These are phyloP conservation scores for Venturia carpophila DNA, from an alignment of 2,329 filamentous ascomycete species.

Conservation along the genomic window DNA sequence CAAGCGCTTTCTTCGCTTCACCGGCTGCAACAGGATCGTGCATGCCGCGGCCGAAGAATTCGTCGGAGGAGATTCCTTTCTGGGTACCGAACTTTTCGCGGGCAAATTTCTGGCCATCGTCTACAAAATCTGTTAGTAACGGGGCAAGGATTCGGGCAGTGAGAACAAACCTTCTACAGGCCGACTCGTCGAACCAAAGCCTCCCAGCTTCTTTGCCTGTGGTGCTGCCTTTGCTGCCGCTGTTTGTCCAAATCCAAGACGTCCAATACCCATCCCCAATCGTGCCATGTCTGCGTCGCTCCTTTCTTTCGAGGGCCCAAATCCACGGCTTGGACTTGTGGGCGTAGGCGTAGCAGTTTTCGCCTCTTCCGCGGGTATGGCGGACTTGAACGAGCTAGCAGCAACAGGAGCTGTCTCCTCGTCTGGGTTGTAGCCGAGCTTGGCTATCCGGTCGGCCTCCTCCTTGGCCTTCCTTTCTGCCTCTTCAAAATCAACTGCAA, in stretches of 20 bases:
- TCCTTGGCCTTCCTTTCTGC: conserved; percentile 96
- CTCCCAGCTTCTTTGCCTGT: conserved; percentile 57
- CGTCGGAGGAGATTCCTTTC: conserved; percentile 95
- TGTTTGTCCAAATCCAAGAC: conserved; percentile 83
- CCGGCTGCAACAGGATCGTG: conserved; percentile 73
- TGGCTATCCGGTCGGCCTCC: conserved; percentile 91
- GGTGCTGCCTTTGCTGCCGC: conserved; percentile 55
- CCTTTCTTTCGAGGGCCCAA: conserved; percentile 50
- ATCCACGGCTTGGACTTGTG: conserved; percentile 57
- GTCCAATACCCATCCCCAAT: conserved; percentile 77
- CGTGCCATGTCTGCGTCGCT: conserved; percentile 74
- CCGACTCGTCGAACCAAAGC: conserved; percentile 81
- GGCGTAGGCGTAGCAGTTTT: conserved; percentile 69
- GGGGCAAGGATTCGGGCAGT: conserved; percentile 4
- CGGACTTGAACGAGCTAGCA: conserved; percentile 18
- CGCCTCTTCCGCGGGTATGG: conserved; percentile 42
- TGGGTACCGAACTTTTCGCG: conserved; percentile 83
- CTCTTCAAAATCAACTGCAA: conserved; percentile 78
- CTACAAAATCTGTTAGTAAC: conserved; percentile 27
- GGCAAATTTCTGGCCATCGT: conserved; percentile 74
- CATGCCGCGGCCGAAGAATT: conserved; percentile 88
- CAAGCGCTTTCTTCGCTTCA: conserved; percentile 79
- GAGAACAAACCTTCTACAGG: conserved; percentile 51
- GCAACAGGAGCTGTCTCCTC: conserved; percentile 55
- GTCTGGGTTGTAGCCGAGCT: conserved; percentile 90